Evolutionary conservation across 257 asterid species (phyloP).

Genomic region (Cynanchum wilfordii): DNA sequence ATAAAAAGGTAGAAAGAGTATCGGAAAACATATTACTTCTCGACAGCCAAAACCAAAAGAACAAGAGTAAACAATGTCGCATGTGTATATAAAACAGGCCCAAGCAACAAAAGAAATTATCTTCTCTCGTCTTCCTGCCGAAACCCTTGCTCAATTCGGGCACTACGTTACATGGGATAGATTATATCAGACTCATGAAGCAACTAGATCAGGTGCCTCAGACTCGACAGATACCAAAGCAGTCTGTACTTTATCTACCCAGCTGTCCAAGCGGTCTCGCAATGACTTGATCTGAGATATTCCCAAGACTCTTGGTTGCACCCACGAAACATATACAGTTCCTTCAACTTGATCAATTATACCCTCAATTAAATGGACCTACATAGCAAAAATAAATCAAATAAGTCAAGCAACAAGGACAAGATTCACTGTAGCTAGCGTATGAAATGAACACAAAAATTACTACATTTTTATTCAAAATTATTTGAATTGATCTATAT

Average conservation of each 20-base stretch:
- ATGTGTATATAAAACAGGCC: conserved; percentile 1
- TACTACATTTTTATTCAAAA: background rate
- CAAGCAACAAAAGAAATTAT: conserved; percentile 5
- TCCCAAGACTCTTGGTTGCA: conserved; percentile 94
- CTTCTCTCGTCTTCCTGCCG: conserved; percentile 4
- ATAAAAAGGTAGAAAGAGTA: background rate
- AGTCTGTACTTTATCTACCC: conserved; percentile 87
- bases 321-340: conserved; percentile 86
- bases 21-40: background rate
- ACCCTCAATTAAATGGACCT: conserved; percentile 96
- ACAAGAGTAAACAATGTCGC: background rate
- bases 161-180: conserved; percentile 12
- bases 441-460: background rate
- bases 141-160: conserved; percentile 11
- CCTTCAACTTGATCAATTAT: conserved; percentile 92
- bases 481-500: background rate
- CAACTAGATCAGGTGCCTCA: conserved; percentile 92
- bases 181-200: conserved; percentile 37
- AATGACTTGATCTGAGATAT: conserved; percentile 78
- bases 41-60: background rate
- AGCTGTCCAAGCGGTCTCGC: conserved; percentile 70
- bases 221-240: conserved; percentile 93
- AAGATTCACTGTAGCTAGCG: background rate
- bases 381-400: conserved; percentile 14
- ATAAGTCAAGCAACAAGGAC: background rate